These are phyloP conservation scores for Pseudoneurospora amorphoporcata DNA, from an alignment of 495 filamentous ascomycete species.

Conservation along the genomic window DNA sequence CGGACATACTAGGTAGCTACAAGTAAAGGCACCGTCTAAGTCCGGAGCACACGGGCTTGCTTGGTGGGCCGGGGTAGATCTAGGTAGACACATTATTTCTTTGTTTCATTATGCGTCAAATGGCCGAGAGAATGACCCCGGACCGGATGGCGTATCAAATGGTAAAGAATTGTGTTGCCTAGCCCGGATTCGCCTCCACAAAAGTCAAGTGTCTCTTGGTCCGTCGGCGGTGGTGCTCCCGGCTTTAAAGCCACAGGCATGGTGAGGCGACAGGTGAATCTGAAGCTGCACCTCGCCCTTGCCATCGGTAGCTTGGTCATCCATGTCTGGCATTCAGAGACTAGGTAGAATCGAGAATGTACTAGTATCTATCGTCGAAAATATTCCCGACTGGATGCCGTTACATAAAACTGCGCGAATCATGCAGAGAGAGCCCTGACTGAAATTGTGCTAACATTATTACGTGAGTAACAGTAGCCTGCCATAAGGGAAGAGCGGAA, in stretches of 20 bases:
- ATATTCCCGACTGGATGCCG: neutral
- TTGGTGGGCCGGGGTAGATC: neutral
- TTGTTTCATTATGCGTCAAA: neutral
- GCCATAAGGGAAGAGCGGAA: neutral
- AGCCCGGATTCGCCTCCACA: neutral
- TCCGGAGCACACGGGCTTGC: neutral
- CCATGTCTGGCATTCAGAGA: neutral
- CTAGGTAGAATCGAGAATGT: neutral
- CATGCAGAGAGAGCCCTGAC: no score
- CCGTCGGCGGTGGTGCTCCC: neutral
- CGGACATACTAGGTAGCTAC: neutral
- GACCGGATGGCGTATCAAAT: neutral
- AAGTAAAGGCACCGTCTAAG: neutral
- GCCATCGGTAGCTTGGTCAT: neutral
- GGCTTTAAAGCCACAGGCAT: neutral
- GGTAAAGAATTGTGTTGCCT: neutral
- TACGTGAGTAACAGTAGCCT: neutral
- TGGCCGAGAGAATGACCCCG: neutral
- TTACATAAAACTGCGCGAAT: no score
- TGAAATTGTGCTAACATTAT: neutral
- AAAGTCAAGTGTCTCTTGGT: neutral
- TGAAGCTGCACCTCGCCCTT: neutral
- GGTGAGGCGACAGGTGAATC: neutral
- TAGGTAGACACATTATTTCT: neutral
- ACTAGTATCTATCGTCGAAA: neutral